phyloP scores from a whole-genome alignment of 805 yeast species.

The Kluyveromyces nonfermentans region DNA sequence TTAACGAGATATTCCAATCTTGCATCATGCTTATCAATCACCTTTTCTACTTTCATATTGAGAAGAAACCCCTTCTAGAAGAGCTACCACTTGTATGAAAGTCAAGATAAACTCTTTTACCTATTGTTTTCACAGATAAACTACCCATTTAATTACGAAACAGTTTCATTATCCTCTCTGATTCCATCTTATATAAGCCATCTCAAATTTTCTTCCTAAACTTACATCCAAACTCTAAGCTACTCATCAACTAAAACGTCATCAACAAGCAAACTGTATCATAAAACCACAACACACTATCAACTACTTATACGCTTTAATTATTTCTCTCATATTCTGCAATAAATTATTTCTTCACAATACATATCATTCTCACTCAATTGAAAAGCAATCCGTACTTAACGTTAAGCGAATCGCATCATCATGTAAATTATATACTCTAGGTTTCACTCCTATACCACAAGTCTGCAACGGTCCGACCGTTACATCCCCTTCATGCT shows the following conservation, averaged over 20 bases:
- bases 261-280: neutral
- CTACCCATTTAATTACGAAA: neutral
- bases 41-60: slow-evolving; percentile 9
- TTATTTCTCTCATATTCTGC: neutral
- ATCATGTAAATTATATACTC: neutral
- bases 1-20: slow-evolving; percentile 11
- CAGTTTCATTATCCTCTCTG: neutral
- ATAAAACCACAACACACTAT: neutral
- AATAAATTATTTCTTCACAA: neutral
- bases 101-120: neutral
- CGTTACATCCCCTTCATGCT: slow-evolving; percentile 3
- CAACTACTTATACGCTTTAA: neutral
- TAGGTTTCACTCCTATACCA: neutral
- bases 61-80: neutral
- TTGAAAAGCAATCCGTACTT: neutral
- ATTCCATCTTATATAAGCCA: neutral
- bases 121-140: too few relatives aligned
- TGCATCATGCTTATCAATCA: slow-evolving; percentile 16
- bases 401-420: too few relatives aligned
- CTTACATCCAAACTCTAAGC: too few relatives aligned
- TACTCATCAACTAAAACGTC: too few relatives aligned
- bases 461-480: neutral
- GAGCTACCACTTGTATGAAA: neutral
- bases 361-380: neutral
- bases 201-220: neutral